Conservation (phyloP, 2,329 filamentous ascomycete species). For the Alternaria hordeiaustralica region DNA sequence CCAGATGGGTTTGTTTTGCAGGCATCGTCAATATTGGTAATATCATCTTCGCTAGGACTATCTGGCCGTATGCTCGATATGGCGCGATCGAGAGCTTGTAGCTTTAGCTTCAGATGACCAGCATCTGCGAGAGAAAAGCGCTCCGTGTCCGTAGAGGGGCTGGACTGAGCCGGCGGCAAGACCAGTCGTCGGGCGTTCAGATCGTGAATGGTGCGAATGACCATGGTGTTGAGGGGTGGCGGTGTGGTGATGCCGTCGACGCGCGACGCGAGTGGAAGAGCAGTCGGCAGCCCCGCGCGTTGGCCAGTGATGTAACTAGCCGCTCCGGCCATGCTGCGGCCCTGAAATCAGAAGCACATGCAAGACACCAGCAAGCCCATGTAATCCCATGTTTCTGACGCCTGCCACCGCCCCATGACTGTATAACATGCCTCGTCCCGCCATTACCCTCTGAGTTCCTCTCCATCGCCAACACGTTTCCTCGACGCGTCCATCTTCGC, state of each 20-base stretch:
- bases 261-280: background rate
- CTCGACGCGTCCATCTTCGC: constrained; percentile 12
- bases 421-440: background rate
- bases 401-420: constrained; percentile 5
- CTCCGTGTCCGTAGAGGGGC: constrained; percentile 5
- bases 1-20: constrained; percentile 10
- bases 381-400: background rate
- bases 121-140: constrained; percentile 28
- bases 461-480: constrained; percentile 18
- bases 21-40: constrained; percentile 3
- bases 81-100: constrained; percentile 27
- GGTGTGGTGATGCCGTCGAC: background rate
- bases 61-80: constrained; percentile 5
- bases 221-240: constrained; percentile 9
- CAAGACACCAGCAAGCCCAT: constrained; percentile 3
- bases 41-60: constrained; percentile 5
- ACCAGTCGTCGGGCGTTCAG: background rate
- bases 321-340: constrained; percentile 1
- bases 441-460: background rate
- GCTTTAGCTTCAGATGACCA: constrained; percentile 22
- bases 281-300: constrained; percentile 7
- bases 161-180: constrained; percentile 10
- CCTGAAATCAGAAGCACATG: constrained; percentile 2
- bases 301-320: constrained; percentile 13
- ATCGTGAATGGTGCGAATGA: constrained; percentile 4